These are phyloP conservation scores for Phaeoacremonium minimum DNA, from an alignment of 2,329 filamentous ascomycete genomes.

Conservation along the genomic window DNA sequence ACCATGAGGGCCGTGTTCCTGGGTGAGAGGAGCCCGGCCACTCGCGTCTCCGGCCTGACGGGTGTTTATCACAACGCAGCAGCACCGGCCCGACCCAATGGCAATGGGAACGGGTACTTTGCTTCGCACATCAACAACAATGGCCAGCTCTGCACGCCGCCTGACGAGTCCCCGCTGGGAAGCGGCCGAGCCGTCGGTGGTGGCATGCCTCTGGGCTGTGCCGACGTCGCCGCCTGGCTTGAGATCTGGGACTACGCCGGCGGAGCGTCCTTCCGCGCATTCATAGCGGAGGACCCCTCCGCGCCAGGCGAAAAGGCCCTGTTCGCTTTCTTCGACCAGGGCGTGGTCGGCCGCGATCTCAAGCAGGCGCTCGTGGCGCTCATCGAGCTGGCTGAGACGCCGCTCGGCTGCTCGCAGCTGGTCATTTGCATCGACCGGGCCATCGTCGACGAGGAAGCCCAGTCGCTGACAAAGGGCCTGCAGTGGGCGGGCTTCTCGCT, in stretches of 20 bases:
- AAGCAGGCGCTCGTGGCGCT: conserved; percentile 91
- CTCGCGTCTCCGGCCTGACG: conserved; percentile 81
- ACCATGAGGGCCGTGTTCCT: conserved; percentile 89
- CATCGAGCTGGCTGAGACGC: conserved; percentile 78
- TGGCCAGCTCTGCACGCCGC: conserved; percentile 35
- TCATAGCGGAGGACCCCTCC: conserved; percentile 61
- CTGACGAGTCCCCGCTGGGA: conserved; percentile 34
- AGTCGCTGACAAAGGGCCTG: conserved; percentile 72
- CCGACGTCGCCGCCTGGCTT: conserved; percentile 57
- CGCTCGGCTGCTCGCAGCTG: conserved; percentile 72
- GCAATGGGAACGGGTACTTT: conserved; percentile 10
- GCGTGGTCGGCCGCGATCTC: conserved; percentile 68
- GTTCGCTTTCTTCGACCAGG: conserved; percentile 81
- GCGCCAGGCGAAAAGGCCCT: conserved; percentile 57
- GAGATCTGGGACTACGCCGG: conserved; percentile 84
- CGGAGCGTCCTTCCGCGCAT: conserved; percentile 81
- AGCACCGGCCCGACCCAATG: no score
- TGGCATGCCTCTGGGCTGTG: conserved; percentile 18
- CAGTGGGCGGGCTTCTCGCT: conserved; percentile 93
- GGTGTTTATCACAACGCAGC: conserved; percentile 56
- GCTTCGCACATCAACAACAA: conserved; percentile 14
- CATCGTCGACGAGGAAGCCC: conserved; percentile 56
- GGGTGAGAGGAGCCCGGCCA: conserved; percentile 81
- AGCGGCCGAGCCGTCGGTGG: conserved; percentile 13
- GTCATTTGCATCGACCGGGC: conserved; percentile 77